phyloP scores from a whole-genome alignment of 768 basidiomycete species.

The Lactifluus pinguis region DNA sequence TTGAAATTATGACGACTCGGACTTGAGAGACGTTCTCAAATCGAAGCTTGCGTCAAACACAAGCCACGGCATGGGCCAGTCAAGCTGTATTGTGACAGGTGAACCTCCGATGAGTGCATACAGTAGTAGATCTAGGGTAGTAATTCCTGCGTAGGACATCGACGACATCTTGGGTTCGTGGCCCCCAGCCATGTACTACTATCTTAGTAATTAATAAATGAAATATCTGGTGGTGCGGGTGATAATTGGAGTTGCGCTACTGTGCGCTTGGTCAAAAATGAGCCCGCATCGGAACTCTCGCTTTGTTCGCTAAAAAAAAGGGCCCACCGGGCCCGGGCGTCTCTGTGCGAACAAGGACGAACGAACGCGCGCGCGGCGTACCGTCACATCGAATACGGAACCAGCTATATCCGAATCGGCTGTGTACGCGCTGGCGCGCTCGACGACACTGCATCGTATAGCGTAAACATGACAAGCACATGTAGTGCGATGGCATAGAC shows the following conservation, averaged over 20 bases:
- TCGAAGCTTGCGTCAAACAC: too few relatives aligned
- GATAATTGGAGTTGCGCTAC: neutral
- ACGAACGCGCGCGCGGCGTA: neutral
- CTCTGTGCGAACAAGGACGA: neutral
- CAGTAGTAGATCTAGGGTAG: too few relatives aligned
- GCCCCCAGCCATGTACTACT: neutral
- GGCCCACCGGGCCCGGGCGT: neutral
- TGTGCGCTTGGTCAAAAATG: neutral
- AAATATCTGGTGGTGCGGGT: neutral
- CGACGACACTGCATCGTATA: conserved; percentile 55
- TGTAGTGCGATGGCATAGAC: conserved; percentile 78
- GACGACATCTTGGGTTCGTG: neutral
- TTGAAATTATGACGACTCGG: too few relatives aligned
- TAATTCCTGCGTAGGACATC: too few relatives aligned
- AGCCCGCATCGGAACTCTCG: neutral
- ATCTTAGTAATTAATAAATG: conserved; percentile 3
- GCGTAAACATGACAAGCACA: conserved; percentile 69
- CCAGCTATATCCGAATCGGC: conserved; percentile 45
- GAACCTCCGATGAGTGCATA: too few relatives aligned
- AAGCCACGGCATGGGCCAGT: too few relatives aligned
- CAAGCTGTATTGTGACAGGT: neutral
- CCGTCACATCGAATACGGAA: conserved; percentile 31
- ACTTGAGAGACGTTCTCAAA: too few relatives aligned
- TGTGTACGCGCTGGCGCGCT: conserved; percentile 31
- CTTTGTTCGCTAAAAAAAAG: neutral